A percentile compares a stretch with the other conserved stretches of the same genome.
Evolutionary conservation across 768 basidiomycete genomes (phyloP).

Genomic region (Hortiboletus flavorubellus): DNA sequence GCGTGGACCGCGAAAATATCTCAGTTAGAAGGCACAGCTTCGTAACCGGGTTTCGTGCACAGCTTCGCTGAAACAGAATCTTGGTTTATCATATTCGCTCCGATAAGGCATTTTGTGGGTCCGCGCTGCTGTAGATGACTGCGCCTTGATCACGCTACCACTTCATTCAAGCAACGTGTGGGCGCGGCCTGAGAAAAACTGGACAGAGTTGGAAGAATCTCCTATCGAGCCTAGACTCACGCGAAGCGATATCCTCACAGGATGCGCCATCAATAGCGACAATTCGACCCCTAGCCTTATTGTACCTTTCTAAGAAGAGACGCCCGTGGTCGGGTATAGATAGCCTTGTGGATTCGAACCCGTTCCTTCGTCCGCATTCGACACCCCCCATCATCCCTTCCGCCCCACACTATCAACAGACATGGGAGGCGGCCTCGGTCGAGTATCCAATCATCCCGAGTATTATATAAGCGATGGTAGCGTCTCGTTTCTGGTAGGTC

Average conservation of each 20-base stretch:
- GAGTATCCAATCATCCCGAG: background rate
- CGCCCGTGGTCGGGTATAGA: constrained; percentile 17
- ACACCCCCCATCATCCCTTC: background rate
- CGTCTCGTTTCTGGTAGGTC: constrained; percentile 18
- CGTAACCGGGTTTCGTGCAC: constrained; percentile 2
- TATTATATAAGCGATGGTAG: constrained; percentile 17
- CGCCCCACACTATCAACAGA: background rate
- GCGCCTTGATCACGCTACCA: constrained; percentile 6
- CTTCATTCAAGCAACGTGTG: background rate
- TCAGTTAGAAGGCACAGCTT: background rate
- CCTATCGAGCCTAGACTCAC: background rate
- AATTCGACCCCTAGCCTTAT: constrained; percentile 6
- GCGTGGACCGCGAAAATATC: background rate
- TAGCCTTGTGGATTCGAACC: constrained; percentile 7
- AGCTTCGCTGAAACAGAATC: constrained; percentile 7
- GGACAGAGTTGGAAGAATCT: background rate
- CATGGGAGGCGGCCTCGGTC: constrained; percentile 17
- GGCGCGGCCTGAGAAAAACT: constrained; percentile 2
- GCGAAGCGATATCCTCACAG: constrained; percentile 12
- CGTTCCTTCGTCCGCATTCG: background rate
- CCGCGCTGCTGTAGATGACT: constrained; percentile 20
- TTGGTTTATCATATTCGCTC: background rate
- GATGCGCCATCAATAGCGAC: background rate
- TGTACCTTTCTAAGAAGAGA: constrained; percentile 19
- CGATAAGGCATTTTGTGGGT: constrained; percentile 16